Percentiles rank a stretch among this genome's conserved stretches.
phyloP scores from a whole-genome alignment of 2,329 filamentous ascomycete species.

The Chaetomiaceae sp. region DNA sequence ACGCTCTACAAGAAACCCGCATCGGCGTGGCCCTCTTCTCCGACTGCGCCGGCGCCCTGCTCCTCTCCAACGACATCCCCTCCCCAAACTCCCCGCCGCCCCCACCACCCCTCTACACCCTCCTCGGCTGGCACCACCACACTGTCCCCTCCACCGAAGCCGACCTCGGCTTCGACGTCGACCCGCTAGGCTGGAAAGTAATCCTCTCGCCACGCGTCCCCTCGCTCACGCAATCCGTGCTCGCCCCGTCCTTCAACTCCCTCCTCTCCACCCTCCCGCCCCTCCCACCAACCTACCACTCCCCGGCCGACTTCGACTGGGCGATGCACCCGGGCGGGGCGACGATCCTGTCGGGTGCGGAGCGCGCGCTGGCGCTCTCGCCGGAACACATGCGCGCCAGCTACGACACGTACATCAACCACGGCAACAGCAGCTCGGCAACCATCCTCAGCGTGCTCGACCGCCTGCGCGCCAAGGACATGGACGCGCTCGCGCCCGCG shows the following conservation, averaged over 20 bases:
- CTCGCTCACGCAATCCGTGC: constrained; percentile 44
- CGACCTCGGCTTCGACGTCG: constrained; percentile 60
- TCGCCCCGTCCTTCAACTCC: constrained; percentile 49
- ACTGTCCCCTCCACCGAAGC: constrained; percentile 55
- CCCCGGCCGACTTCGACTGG: constrained; percentile 61
- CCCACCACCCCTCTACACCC: constrained; percentile 41
- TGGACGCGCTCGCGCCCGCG: constrained; percentile 51
- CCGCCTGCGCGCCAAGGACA: constrained; percentile 51
- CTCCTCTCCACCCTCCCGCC: constrained; percentile 41
- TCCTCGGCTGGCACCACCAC: constrained; percentile 60
- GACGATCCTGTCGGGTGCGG: constrained; percentile 59
- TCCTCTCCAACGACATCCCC: constrained; percentile 56
- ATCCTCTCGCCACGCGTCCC: constrained; percentile 57
- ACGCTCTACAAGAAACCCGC: constrained; percentile 52
- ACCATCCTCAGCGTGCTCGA: constrained; percentile 65
- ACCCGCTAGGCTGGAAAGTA: constrained; percentile 62
- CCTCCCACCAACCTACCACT: constrained; percentile 39
- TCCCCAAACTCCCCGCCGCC: neutral
- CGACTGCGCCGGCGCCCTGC: constrained; percentile 60
- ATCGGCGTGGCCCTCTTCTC: constrained; percentile 64
- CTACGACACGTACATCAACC: constrained; percentile 61
- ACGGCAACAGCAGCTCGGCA: constrained; percentile 64
- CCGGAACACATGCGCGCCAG: constrained; percentile 63
- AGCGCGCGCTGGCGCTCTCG: constrained; percentile 50
- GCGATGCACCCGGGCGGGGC: constrained; percentile 65